Evolutionary conservation across 2,329 filamentous ascomycete genomes (phyloP), one percentile per base, ranked within the genome.

Genomic region (Magnaporthiopsis poae): DNA sequence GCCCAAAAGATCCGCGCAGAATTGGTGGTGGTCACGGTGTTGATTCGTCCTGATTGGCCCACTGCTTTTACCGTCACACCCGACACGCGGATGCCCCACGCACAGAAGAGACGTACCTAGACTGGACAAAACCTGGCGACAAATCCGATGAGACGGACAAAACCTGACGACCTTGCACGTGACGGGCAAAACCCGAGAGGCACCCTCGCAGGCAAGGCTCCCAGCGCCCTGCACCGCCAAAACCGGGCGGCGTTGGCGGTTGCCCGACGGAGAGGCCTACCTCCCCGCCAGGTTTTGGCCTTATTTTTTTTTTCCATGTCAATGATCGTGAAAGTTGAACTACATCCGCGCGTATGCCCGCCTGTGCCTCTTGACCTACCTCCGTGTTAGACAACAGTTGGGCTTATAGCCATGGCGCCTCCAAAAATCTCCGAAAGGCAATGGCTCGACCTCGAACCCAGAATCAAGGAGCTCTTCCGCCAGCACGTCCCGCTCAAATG

Each of bases 401-500:
- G 4, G 31, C 31, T 31, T 31, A 31, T 3, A 31, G 31, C 31
- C 5, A 60, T 60, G 59, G 5, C 59, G 5, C 59, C 59, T 18
- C 59, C 15, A 39, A 39, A 25, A 27, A 63, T 64, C 46, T 33
- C 63, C 2, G 63, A 64, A 12, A 5, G 33, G 29, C 63, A 64
- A 39, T 64, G 63, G 63, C n/a, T 18, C n/a, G 39, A 59, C 25
- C 25, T 64, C 27, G 27, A 64, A 15, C 27, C 63, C 3, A 64
- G 39, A 33, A 33, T 64, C 5, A 64, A 59, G 18, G 36, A 64
- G 27, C 63, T 64, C 63, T 52, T 56, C 21, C 36, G 29, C n/a
- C 39, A 35, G n/a, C 39, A 35, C 25, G 36, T 64, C 25, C 63
- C 63, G 9, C 39, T 64, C 63, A 64, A 33, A n/a, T 64, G 63